These are phyloP conservation scores for Penicillium paradoxum DNA, from an alignment of 495 filamentous ascomycete species.

Conservation along the genomic window DNA sequence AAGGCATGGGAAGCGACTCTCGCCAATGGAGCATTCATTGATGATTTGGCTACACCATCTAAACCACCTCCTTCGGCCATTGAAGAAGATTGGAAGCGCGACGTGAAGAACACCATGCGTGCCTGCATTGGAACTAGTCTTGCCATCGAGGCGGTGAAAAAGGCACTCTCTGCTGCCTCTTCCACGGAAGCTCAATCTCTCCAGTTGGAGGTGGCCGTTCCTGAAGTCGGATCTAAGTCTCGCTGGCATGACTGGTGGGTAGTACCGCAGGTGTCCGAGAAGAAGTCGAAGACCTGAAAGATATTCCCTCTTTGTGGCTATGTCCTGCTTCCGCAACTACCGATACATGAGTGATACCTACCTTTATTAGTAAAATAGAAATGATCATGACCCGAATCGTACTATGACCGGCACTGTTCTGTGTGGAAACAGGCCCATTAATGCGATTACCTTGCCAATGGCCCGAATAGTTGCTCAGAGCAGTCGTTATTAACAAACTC, in stretches of 20 bases:
- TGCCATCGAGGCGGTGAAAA: constrained; percentile 54
- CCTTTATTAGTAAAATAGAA: constrained; percentile 12
- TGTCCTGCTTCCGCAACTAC: not conserved
- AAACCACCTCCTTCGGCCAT: constrained; percentile 43
- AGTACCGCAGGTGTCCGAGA: constrained; percentile 56
- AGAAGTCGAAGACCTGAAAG: constrained; percentile 7
- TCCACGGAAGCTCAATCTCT: constrained; percentile 10
- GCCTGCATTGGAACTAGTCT: constrained; percentile 65
- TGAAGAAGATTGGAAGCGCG: constrained; percentile 54
- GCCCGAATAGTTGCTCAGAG: too few species aligned
- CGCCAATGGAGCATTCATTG: constrained; percentile 35
- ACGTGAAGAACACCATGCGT: constrained; percentile 54
- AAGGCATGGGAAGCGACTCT: constrained; percentile 60
- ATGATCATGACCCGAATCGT: constrained; percentile 4
- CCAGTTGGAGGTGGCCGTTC: constrained; percentile 49
- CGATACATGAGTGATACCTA: not conserved
- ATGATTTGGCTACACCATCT: constrained; percentile 20
- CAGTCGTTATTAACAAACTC: too few species aligned
- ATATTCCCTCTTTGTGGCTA: not conserved
- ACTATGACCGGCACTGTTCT: too few species aligned
- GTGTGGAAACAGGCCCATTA: too few species aligned
- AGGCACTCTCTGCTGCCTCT: constrained; percentile 24
- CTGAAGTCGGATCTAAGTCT: constrained; percentile 44
- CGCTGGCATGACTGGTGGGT: constrained; percentile 75
- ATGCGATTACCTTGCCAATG: too few species aligned